phyloP scores from a whole-genome alignment of 1,284 basidiomycete genomes.

The Leccinum solheimii region DNA sequence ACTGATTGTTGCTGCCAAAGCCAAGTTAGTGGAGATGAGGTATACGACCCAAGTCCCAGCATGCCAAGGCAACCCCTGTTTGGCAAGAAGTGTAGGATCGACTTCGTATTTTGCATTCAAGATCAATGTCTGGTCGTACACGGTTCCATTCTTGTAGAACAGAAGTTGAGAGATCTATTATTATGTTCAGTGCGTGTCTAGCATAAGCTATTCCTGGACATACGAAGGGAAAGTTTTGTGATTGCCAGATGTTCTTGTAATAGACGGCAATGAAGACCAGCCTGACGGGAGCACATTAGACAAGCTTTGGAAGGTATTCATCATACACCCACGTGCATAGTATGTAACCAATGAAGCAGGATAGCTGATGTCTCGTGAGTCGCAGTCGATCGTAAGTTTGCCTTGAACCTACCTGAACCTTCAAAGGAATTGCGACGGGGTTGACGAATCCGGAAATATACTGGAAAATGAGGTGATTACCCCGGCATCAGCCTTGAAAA shows the following conservation, averaged over 20 bases:
- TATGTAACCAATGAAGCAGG: conserved; percentile 43
- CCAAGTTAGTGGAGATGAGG: conserved; percentile 32
- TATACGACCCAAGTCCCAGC: conserved; percentile 43
- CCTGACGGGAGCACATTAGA: conserved; percentile 26
- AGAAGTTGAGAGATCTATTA: conserved; percentile 47
- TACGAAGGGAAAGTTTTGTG: conserved; percentile 51
- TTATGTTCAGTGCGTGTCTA: neutral
- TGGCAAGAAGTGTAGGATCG: conserved; percentile 42
- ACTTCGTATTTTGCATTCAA: conserved; percentile 50
- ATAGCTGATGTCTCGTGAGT: conserved; percentile 32
- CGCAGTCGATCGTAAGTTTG: neutral
- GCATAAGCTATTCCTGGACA: neutral
- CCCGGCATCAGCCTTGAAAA: neutral
- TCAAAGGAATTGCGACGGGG: conserved; percentile 47
- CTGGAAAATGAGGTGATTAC: conserved; percentile 23
- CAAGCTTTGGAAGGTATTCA: neutral
- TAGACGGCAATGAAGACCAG: conserved; percentile 44
- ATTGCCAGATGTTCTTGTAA: conserved; percentile 50
- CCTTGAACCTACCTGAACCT: conserved; percentile 35
- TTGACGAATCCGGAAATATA: conserved; percentile 45
- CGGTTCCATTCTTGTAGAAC: conserved; percentile 51
- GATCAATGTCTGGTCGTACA: conserved; percentile 49
- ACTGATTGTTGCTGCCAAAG: conserved; percentile 48
- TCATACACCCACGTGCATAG: conserved; percentile 43
- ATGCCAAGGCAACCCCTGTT: conserved; percentile 43